Conservation (phyloP, 139 green algal genomes). For the Chlamydomonas sphaeroides region DNA sequence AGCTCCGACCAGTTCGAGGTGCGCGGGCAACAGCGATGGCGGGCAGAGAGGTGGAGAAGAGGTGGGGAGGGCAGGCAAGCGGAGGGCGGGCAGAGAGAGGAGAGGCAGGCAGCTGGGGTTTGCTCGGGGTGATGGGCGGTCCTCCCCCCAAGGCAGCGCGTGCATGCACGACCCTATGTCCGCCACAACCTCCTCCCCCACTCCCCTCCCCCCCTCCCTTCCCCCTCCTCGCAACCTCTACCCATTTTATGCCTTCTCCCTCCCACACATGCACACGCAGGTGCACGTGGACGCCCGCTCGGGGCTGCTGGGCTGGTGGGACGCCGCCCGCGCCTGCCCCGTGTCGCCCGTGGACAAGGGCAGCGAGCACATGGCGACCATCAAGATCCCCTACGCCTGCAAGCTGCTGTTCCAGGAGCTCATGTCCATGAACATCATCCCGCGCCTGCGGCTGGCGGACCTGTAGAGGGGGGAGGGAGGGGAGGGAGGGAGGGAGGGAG, state of each 20-base stretch:
- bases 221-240: not conserved
- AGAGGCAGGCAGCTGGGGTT: too few relatives aligned
- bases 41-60: too few relatives aligned
- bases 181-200: too few relatives aligned
- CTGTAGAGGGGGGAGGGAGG: constrained; percentile 17
- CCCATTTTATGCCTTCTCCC: not conserved
- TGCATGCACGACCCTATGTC: too few relatives aligned
- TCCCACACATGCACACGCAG: not conserved
- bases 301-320: constrained; percentile 93
- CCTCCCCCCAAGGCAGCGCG: too few relatives aligned
- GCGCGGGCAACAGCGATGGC: too few relatives aligned
- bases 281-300: constrained; percentile 95
- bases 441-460: constrained; percentile 80
- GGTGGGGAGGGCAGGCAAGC: too few relatives aligned
- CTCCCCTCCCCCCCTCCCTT: too few relatives aligned
- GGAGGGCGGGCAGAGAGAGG: too few relatives aligned
- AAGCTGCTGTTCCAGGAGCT: constrained; percentile 98
- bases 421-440: constrained; percentile 95
- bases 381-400: constrained; percentile 97
- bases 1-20: constrained; percentile 93
- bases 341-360: constrained; percentile 75
- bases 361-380: constrained; percentile 77
- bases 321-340: constrained; percentile 71
- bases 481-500: not conserved
- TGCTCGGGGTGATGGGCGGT: too few relatives aligned